A percentile compares a stretch with the other conserved stretches of the same genome.
Evolutionary conservation across 768 basidiomycete species (phyloP).

Genomic region (Rhizopogon salebrosus): DNA sequence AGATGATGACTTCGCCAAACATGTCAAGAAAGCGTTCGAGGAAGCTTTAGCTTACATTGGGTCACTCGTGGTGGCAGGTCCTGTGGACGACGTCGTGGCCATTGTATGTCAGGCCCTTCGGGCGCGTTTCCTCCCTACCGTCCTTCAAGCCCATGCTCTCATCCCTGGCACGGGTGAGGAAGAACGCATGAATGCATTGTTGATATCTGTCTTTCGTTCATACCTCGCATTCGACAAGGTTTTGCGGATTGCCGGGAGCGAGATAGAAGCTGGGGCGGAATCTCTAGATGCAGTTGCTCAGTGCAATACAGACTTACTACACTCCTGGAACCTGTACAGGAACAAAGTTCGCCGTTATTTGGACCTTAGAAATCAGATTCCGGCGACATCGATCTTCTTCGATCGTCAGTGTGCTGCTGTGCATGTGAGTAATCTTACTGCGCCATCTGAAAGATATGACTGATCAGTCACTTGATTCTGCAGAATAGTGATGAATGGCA

Average conservation of each 20-base stretch:
- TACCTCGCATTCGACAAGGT: slow-evolving; percentile 1
- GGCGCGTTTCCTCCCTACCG: not conserved
- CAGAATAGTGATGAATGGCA: slow-evolving; percentile 1
- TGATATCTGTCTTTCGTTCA: not conserved
- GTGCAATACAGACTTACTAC: not conserved
- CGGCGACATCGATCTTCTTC: not conserved
- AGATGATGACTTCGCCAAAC: not conserved
- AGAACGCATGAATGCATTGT: slow-evolving; percentile 1
- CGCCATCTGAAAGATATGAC: not conserved
- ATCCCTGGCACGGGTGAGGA: not conserved
- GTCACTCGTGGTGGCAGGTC: not conserved
- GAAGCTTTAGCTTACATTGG: slow-evolving; percentile 1
- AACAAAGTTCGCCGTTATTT: not conserved
- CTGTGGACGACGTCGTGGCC: slow-evolving; percentile 1
- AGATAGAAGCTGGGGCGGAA: not conserved
- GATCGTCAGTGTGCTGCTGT: not conserved
- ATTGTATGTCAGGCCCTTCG: slow-evolving; percentile 1
- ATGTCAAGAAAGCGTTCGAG: not conserved
- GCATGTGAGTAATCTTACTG: not conserved
- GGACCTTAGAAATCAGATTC: not conserved
- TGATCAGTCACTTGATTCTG: not conserved
- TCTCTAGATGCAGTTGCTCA: slow-evolving; percentile 1
- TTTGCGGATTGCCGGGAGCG: not conserved
- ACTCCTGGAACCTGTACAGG: not conserved
- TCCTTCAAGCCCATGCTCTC: not conserved